Conservation (phyloP, 768 basidiomycete species). For the Lactarius hengduanensis region DNA sequence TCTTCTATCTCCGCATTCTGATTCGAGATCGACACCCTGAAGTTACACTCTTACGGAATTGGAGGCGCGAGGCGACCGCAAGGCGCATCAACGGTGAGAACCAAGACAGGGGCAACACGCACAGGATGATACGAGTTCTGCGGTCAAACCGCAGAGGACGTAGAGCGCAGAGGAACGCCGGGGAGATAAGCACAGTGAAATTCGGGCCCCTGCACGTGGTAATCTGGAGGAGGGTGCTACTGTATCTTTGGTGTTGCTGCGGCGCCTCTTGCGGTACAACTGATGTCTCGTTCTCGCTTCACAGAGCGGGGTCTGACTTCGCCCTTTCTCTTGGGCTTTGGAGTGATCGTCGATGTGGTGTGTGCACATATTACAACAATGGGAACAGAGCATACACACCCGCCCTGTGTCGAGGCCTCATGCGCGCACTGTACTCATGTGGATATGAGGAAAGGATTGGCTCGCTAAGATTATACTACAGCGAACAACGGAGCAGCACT, state of each 20-base stretch:
- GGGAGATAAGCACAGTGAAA: too few species aligned
- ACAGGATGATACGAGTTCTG: neutral
- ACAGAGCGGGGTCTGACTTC: neutral
- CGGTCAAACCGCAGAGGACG: neutral
- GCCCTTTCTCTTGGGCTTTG: neutral
- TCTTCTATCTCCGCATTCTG: neutral
- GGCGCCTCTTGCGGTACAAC: neutral
- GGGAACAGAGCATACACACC: neutral
- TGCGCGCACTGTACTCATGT: too few species aligned
- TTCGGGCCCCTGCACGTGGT: neutral
- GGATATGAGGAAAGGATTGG: too few species aligned
- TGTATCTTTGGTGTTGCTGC: neutral
- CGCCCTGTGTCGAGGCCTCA: neutral
- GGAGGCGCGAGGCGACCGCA: neutral
- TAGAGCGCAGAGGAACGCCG: neutral
- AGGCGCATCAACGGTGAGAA: neutral
- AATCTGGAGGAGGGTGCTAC: neutral
- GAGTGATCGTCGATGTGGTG: neutral
- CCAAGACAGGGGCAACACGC: neutral
- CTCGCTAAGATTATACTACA: too few species aligned
- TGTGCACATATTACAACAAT: neutral
- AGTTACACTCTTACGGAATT: neutral
- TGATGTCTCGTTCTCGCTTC: too few species aligned
- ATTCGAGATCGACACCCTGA: neutral
- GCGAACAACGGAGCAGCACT: too few species aligned